Evolutionary conservation across 2,329 filamentous ascomycete species (phyloP).

Genomic region (Colletotrichum sp.): DNA sequence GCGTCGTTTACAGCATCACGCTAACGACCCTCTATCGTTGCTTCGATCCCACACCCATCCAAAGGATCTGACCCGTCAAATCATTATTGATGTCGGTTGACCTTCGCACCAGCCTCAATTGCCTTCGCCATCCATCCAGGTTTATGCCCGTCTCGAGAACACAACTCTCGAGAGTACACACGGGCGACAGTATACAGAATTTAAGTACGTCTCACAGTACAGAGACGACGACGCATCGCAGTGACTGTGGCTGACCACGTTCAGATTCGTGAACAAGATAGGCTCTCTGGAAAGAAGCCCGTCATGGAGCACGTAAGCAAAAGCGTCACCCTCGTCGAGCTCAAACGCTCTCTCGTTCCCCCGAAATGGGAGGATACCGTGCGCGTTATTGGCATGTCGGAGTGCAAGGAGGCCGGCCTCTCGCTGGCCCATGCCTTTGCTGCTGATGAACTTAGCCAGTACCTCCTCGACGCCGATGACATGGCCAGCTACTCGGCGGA

Average conservation of each 20-base stretch:
- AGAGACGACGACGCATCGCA: neutral
- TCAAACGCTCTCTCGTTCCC: constrained; percentile 54
- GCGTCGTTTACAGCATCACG: constrained; percentile 6
- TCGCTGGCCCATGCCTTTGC: constrained; percentile 81
- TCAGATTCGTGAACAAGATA: constrained; percentile 19
- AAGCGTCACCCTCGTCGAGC: constrained; percentile 18
- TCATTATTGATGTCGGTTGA: constrained; percentile 66
- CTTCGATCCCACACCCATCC: constrained; percentile 13
- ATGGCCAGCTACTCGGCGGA: constrained; percentile 66
- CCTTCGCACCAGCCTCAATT: constrained; percentile 59
- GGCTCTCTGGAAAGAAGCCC: constrained; percentile 19
- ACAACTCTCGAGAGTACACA: constrained; percentile 59
- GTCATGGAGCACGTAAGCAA: constrained; percentile 34
- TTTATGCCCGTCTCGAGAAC: constrained; percentile 63
- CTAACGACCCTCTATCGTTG: neutral
- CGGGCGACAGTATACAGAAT: constrained; percentile 62
- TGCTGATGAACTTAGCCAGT: constrained; percentile 74
- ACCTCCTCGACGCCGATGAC: constrained; percentile 76
- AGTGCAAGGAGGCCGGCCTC: constrained; percentile 73
- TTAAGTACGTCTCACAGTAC: constrained; percentile 40
- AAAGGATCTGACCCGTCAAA: constrained; percentile 21
- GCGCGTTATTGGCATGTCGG: constrained; percentile 66
- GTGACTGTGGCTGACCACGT: neutral
- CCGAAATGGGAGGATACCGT: constrained; percentile 59
- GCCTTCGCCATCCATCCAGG: constrained; percentile 60